Base-by-base conservation (phyloP, 2,329 filamentous ascomycete species). In the Endoconidiophora laricicola region DNA sequence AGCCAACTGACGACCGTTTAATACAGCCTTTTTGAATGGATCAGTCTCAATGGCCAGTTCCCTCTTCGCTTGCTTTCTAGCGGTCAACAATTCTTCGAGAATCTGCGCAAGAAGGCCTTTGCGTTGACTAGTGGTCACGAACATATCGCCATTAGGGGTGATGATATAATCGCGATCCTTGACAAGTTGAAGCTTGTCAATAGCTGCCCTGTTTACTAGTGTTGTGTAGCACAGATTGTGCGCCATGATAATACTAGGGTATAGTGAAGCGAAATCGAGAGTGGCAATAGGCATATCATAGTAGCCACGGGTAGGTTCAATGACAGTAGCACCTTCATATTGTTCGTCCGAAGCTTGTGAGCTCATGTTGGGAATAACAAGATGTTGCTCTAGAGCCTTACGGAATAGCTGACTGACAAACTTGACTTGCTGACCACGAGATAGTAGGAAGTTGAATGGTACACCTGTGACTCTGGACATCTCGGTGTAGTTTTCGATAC, bases 381-480 rank as follows among this genome's bases (percentile, higher is more conserved):
- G 75, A 59, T 93, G 83, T 61, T 98, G 86, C 56, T 96, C 86
- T 26, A 91, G 66, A 2, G 91, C 88, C 64, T 96, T 96, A 52
- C 91, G 81, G 72, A 94, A 98, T 14, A 98, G 71, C 62, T 98
- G 91, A 62, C 88, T 96, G 67, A 98, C 78, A 66, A 98, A 98
- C 60, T 94, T 94, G 62, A 98, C 81, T 65, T 98, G 93, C 63
- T 98, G 91, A 42, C 91, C 91, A 60, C 88, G 80, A 22, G 91
- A 79, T 2, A 98, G 74, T 42, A 98, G 73, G 60, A 83, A 94
- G 61, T 94, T 96, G 71, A 98, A 98, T 0, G 91, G 91, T 3
- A 98, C 90, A 58, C 91, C 91, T 23, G 93, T 98, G 66, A 98
- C 91, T 77, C 91, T 91, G 52, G 91, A 90, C 91, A 98, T 98